Conservation (phyloP, 345 rosid genomes). For the Kernera saxatilis region DNA sequence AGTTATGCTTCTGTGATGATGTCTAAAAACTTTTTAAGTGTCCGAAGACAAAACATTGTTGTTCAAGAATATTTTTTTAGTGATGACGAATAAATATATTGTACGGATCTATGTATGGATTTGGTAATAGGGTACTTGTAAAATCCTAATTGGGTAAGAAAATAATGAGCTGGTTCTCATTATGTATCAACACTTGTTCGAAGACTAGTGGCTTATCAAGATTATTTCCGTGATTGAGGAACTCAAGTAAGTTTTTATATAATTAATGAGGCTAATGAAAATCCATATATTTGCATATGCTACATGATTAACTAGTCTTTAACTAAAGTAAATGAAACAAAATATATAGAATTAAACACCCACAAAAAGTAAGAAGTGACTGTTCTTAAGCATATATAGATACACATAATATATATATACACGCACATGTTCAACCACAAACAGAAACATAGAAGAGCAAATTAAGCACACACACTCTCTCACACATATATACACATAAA, state of each 20-base stretch:
- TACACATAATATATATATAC: not conserved
- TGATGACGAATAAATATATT: constrained; percentile 21
- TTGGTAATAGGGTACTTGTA: constrained; percentile 30
- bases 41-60: constrained; percentile 22
- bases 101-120: constrained; percentile 32
- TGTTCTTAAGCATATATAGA: constrained; percentile 10
- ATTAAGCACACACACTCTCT: not conserved
- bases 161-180: constrained; percentile 26
- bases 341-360: constrained; percentile 1
- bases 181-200: constrained; percentile 22
- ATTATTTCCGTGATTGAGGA: constrained; percentile 27
- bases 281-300: constrained; percentile 1
- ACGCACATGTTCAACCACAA: constrained; percentile 10
- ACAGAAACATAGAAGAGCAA: constrained; percentile 24
- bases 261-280: not conserved
- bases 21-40: constrained; percentile 12
- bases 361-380: constrained; percentile 10
- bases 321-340: constrained; percentile 9
- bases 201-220: constrained; percentile 15
- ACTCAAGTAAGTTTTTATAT: not conserved
- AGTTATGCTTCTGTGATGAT: constrained; percentile 21
- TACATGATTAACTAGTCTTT: constrained; percentile 12
- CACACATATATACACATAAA: not conserved
- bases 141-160: constrained; percentile 24
- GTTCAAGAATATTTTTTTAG: constrained; percentile 24